Base-by-base conservation (phyloP, 345 rosid species). In the Erodium maritimum region DNA sequence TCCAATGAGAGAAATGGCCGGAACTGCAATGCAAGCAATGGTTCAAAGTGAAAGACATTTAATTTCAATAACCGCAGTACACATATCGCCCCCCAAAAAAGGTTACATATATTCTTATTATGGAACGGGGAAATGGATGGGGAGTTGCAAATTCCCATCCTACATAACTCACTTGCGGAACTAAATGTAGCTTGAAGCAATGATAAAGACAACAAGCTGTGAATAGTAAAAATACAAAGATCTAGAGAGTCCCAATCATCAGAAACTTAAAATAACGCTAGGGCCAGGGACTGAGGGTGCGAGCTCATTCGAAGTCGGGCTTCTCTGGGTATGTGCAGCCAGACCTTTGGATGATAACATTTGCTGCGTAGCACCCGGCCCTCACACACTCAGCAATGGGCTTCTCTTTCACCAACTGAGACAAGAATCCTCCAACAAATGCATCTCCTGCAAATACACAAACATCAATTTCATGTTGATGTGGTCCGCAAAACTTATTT, bases 341-440 rank as follows among this genome's bases (percentile, higher is more conserved):
- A 52, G 95, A 80, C 79, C 97, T 83, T 55, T 87, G 99, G 79
- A 91, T 91, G 56, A 91, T 75, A 17, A 86, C 90, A 52, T 88
- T 86, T 17, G 95, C 73, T 0, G 91, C 97, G 22, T 93, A 89
- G 65, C 80, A 79, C 14, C 90, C 99, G 13, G 88, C 97, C 67
- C 69, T 87, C 46, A 93, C 87, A 10, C 95, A 87, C 18, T 77
- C 95, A 24, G 72, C 95, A 14, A 93, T 73, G 5, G 83, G 76
- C 67, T 89, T 93, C 73, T 75, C 88, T 52, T 75, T 84, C 42
- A 85, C 83, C 75, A 93, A 67, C 69, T 87, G 99, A 5, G 97
- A 89, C 59, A 93, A 66, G 69, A 93, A 87, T 60, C 91, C 91
- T 19, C 86, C 91, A 19, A 85, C 88, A 54, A 85, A 85, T 25